Conservation (phyloP, 73 alveolate species). For the Paramecium biaurelia region DNA sequence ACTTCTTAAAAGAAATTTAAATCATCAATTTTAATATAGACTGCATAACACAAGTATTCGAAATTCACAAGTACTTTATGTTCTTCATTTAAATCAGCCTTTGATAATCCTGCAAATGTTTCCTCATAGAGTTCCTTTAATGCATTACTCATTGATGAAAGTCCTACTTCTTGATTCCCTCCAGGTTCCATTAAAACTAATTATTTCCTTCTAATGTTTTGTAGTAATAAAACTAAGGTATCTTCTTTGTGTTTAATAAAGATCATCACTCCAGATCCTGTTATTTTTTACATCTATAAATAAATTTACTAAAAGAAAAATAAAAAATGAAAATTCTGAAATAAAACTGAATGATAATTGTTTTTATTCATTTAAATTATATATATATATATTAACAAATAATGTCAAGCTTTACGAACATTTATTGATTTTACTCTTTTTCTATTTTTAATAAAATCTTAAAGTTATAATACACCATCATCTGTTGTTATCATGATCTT, state of each 20-base stretch:
- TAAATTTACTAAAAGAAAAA: not conserved
- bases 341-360: not conserved
- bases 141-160: not conserved
- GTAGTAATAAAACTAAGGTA: not conserved
- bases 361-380: not conserved
- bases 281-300: not conserved
- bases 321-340: not conserved
- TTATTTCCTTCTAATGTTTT: not conserved
- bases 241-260: not conserved
- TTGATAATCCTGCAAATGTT: not conserved
- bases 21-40: not conserved
- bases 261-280: constrained; percentile 41
- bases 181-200: constrained; percentile 30
- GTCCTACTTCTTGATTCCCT: not conserved
- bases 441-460: not conserved
- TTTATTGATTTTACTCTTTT: constrained; percentile 10
- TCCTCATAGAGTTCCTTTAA: constrained; percentile 31
- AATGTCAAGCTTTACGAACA: not conserved
- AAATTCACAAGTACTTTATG: not conserved
- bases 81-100: not conserved
- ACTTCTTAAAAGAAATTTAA: constrained; percentile 5
- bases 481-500: not conserved
- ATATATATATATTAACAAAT: not conserved
- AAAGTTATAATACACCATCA: not conserved
- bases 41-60: not conserved